Conservation (phyloP, 495 filamentous ascomycete species). For the Chaetomium cochliodes region DNA sequence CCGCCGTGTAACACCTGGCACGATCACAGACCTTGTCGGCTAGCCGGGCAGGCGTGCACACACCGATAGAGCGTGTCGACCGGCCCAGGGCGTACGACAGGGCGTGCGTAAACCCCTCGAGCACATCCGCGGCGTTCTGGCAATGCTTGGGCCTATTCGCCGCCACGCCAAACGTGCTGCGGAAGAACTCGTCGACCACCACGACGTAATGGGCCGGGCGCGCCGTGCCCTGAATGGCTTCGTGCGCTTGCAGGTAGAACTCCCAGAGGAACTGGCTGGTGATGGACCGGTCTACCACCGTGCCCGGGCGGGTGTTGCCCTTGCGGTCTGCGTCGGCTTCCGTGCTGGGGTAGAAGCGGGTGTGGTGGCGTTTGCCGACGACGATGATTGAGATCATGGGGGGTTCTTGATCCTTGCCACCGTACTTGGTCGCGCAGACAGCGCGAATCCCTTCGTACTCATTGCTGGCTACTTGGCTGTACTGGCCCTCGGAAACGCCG, state of each 20-base stretch:
- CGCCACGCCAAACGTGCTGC: neutral
- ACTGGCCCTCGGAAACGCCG: slow-evolving; percentile 82
- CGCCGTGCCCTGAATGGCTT: slow-evolving; percentile 77
- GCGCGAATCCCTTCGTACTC: slow-evolving; percentile 35
- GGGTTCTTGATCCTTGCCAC: slow-evolving; percentile 39
- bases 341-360: slow-evolving; percentile 63
- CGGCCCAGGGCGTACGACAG: neutral
- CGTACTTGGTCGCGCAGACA: slow-evolving; percentile 59
- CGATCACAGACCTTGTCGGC: neutral
- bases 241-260: slow-evolving; percentile 78
- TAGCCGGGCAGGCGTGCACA: neutral
- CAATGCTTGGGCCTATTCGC: neutral
- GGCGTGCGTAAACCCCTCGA: neutral
- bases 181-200: slow-evolving; percentile 67
- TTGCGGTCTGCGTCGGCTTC: slow-evolving; percentile 31
- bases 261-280: slow-evolving; percentile 68
- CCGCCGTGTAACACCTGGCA: neutral
- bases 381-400: slow-evolving; percentile 53
- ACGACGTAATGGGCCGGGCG: slow-evolving; percentile 72
- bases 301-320: slow-evolving; percentile 64
- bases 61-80: neutral
- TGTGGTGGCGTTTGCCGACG: slow-evolving; percentile 81
- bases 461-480: slow-evolving; percentile 53
- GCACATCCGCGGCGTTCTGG: neutral
- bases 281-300: slow-evolving; percentile 77